Evolutionary conservation across 257 asterid genomes (phyloP), one percentile per base, ranked within the genome.

Genomic region (Solanum tarapatanum): DNA sequence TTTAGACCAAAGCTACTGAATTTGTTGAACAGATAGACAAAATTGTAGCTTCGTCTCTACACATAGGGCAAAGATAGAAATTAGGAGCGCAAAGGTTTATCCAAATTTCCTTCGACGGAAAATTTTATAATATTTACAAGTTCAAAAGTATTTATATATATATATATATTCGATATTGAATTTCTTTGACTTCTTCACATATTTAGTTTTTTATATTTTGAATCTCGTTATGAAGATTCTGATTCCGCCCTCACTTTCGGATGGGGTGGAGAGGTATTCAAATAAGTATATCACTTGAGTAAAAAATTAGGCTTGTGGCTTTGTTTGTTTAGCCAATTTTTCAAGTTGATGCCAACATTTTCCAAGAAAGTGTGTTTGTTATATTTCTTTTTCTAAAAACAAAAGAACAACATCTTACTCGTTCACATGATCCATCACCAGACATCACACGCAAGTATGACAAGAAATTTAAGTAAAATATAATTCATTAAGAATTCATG

Each of bases 401-500:
- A 41, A 68, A 66, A 87, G 79, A 43, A 41, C 58, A 82, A 82
- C 87, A 82, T 87, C 87, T 85, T 85, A 85, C 82, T 37, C 87
- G 28, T 45, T 66, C 89, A 87, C 87, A 87, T 87, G 73, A 72
- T 85, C 82, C 76, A 84, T 70, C 77, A 84, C 66, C 76, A 68
- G 32, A 85, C 87, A 85, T 26, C 87, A 64, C 87, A 85, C 87
- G 79, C 82, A 85, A 66, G 82, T 66, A 72, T 85, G 76, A 85
- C 62, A 64, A 64, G 62, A 64, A 68, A 39, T 64, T 17, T 72
- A 68, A 37, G 80, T 68, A 64, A 45, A 64, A 64, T 41, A 37
- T 85, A 45, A 64, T 64, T 32, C 41, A 84, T 62, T 84, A 45
- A 8, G 60, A 84, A 68, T 45, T 68, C 87, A 68, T 85, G 76